Percentiles rank a stretch among this genome's conserved stretches.
Evolutionary conservation across 768 basidiomycete species (phyloP).

Genomic region (Dendrothele bispora): DNA sequence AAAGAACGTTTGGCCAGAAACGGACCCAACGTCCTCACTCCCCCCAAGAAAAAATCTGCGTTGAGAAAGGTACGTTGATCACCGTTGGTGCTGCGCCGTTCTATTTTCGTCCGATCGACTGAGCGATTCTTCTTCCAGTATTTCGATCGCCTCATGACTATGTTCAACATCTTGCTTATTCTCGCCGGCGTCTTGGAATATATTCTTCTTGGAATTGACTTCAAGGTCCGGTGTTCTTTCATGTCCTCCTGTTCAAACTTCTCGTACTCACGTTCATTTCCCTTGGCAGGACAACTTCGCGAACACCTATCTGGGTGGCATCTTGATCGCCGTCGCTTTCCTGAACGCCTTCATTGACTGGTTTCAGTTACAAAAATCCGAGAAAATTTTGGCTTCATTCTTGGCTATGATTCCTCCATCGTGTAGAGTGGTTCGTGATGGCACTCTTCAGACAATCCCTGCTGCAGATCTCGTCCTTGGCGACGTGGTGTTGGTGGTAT

Average conservation of each 20-base stretch:
- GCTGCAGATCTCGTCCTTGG: slow-evolving; percentile 66
- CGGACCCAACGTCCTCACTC: slow-evolving; percentile 64
- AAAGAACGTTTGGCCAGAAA: slow-evolving; percentile 52
- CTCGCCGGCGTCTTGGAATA: slow-evolving; percentile 68
- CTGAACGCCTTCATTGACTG: slow-evolving; percentile 72
- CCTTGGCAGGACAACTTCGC: slow-evolving; percentile 50
- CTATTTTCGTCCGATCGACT: no score
- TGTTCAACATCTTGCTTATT: slow-evolving; percentile 69
- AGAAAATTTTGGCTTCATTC: slow-evolving; percentile 71
- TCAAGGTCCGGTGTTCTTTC: slow-evolving; percentile 39
- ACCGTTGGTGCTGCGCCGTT: slow-evolving; percentile 11
- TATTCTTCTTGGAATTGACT: slow-evolving; percentile 60
- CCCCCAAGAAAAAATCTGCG: slow-evolving; percentile 66
- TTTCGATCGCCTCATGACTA: slow-evolving; percentile 57
- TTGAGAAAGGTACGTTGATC: slow-evolving; percentile 57
- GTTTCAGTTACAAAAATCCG: slow-evolving; percentile 72
- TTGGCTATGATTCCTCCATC: slow-evolving; percentile 74
- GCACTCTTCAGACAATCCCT: slow-evolving; percentile 51
- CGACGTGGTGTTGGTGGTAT: slow-evolving; percentile 61
- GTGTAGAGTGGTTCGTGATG: slow-evolving; percentile 62
- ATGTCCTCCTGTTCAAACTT: neutral
- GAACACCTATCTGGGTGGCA: slow-evolving; percentile 71
- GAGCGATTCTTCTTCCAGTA: slow-evolving; percentile 43
- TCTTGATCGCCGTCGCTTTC: slow-evolving; percentile 67
- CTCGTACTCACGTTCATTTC: slow-evolving; percentile 12